Base-by-base conservation (phyloP, 2,329 filamentous ascomycete species). In the Colletotrichum sp. region DNA sequence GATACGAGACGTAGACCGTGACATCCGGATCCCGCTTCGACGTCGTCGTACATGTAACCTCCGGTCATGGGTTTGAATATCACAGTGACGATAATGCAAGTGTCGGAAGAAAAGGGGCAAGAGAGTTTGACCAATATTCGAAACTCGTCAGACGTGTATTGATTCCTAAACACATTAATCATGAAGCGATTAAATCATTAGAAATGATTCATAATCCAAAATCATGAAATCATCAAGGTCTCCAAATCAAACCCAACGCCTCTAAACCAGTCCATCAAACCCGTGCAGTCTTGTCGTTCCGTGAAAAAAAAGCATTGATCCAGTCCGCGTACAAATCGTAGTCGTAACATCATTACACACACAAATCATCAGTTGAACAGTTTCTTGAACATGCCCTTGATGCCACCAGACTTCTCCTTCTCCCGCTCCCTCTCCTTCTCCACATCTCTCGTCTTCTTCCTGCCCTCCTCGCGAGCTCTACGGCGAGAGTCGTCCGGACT, bases 351-450 rank as follows among this genome's bases (percentile, higher is more conserved):
- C 73, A 65, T 73, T 77, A 77, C 72, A 65, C 64, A 63, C 44
- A 52, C 25, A 29, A 36, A 29, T 69, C 71, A 73, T 61, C 72
- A 84, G n/a, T 78, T 79, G 71, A 87, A 86, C 12, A 87, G 36
- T 76, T 82, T 84, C 81, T 84, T 87, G 49, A 86, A 81, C n/a
- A 82, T 79, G 11, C 81, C 83, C 75, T 82, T 83, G 70, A 87
- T 72, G 2, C 84, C 84, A 9, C 80, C 77, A 2, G 80, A 59
- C 73, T 84, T 83, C 76, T 85, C 83, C 67, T 74, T 74, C 72
- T 78, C 76, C 70, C 30, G 29, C 72, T 84, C 83, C 77, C 84
- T 82, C 59, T 74, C 68, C 71, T 78, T 74, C 72, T 78, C 79
- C 6, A 79, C 76, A 32, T 75, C 78, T 65, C 63, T 73, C 30